Percentiles rank a stretch among this genome's conserved stretches.
Conservation (phyloP, 1,284 basidiomycete species). For the Pascua sp. region DNA sequence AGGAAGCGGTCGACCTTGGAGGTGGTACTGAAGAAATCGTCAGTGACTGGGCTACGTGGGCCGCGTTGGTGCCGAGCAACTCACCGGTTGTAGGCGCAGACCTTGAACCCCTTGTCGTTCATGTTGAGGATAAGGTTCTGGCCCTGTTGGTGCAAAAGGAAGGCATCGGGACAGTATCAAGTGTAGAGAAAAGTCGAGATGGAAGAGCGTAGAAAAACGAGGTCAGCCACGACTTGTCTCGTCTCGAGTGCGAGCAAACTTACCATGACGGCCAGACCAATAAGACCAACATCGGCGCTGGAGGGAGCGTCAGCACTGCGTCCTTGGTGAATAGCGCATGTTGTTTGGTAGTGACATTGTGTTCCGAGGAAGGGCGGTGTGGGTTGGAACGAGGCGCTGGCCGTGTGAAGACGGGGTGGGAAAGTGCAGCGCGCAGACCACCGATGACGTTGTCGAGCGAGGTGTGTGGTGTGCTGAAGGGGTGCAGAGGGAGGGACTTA, state of each 20-base stretch:
- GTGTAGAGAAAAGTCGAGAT: neutral
- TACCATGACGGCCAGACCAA: conserved; percentile 91
- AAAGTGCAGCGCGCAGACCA: neutral
- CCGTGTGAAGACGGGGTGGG: neutral
- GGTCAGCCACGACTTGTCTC: no score
- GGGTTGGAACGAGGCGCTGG: no score
- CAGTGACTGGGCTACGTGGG: neutral
- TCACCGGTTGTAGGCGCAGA: conserved; percentile 89
- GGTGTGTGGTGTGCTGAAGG: neutral
- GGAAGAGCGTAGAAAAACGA: conserved; percentile 1
- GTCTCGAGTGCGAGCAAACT: conserved; percentile 7
- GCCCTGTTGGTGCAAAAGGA: conserved; percentile 56
- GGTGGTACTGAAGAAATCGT: conserved; percentile 57
- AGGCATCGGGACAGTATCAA: neutral
- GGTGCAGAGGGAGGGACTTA: conserved; percentile 12
- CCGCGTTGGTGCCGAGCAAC: conserved; percentile 5
- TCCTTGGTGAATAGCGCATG: no score
- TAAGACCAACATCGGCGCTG: conserved; percentile 48
- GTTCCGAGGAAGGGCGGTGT: no score
- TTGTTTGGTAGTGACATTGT: no score
- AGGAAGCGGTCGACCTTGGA: conserved; percentile 97
- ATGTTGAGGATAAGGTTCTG: conserved; percentile 97
- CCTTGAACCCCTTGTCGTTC: conserved; percentile 98
- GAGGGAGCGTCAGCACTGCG: conserved; percentile 3
- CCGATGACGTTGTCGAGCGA: neutral